Evolutionary conservation across 108 stramenopile species (phyloP).

Genomic region (Stephanodiscus triporus): DNA sequence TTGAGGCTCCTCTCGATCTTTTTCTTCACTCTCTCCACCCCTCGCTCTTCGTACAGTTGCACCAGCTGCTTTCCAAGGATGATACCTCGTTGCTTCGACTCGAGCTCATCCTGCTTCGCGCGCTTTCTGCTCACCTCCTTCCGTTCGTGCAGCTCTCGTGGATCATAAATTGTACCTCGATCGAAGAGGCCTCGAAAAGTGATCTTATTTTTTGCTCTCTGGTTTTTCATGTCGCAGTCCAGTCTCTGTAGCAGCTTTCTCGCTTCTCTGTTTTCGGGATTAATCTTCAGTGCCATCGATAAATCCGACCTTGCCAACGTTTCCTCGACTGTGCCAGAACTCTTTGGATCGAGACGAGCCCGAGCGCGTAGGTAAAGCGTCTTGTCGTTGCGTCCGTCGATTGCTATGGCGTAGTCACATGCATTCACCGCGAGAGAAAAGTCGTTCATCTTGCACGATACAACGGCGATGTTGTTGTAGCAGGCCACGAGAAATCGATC

Average conservation of each 20-base stretch:
- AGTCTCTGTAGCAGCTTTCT: conserved; percentile 16
- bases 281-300: conserved; percentile 19
- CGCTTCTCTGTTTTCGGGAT: conserved; percentile 33
- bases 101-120: conserved; percentile 1
- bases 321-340: conserved; percentile 38
- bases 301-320: conserved; percentile 44
- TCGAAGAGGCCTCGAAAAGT: conserved; percentile 46
- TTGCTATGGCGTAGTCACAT: conserved; percentile 42
- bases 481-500: conserved; percentile 23
- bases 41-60: conserved; percentile 33
- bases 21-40: conserved; percentile 30
- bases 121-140: conserved; percentile 9
- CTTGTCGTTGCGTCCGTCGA: conserved; percentile 39
- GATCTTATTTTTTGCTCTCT: conserved; percentile 33
- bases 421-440: conserved; percentile 35
- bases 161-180: conserved; percentile 43
- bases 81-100: conserved; percentile 21
- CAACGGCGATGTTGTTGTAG: conserved; percentile 51
- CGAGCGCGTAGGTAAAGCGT: conserved; percentile 40
- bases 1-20: conserved; percentile 24
- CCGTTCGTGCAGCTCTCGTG: conserved; percentile 24
- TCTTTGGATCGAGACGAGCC: conserved; percentile 40
- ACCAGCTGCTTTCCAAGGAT: conserved; percentile 20
- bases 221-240: conserved; percentile 10
- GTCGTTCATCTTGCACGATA: conserved; percentile 26